phyloP scores from a whole-genome alignment of 495 filamentous ascomycete species.

The Penicillium longicatenatum region DNA sequence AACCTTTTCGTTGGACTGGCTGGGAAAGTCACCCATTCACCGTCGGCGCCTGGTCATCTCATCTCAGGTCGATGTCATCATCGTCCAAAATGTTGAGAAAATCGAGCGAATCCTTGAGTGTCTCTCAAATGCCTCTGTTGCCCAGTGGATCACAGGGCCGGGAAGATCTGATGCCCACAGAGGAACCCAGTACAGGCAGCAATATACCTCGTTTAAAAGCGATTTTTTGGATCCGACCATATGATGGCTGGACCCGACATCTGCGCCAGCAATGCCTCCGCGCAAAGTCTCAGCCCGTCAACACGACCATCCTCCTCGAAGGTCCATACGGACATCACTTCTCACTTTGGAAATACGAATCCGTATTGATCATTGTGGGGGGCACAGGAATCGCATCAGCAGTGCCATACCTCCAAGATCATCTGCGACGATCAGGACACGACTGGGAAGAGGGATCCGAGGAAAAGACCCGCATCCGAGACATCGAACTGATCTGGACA shows the following conservation, averaged over 20 bases:
- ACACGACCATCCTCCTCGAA: constrained; percentile 50
- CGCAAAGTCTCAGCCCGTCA: constrained; percentile 16
- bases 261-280: constrained; percentile 42
- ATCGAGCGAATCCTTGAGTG: constrained; percentile 14
- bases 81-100: constrained; percentile 3
- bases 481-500: constrained; percentile 46
- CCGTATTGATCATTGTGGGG: constrained; percentile 58
- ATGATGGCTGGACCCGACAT: constrained; percentile 50
- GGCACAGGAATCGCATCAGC: constrained; percentile 61
- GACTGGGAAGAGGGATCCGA: constrained; percentile 3
- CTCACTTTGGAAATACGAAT: constrained; percentile 51
- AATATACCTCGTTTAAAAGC: constrained; percentile 19
- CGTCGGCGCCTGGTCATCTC: constrained; percentile 46
- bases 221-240: constrained; percentile 50
- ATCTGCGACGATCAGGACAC: constrained; percentile 28
- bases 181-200: neutral
- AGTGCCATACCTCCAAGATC: constrained; percentile 52
- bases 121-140: constrained; percentile 38
- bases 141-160: constrained; percentile 16
- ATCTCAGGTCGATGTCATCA: constrained; percentile 9
- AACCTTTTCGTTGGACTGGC: constrained; percentile 47
- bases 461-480: constrained; percentile 23
- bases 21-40: constrained; percentile 68
- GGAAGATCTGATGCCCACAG: neutral
- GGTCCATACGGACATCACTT: constrained; percentile 58